Evolutionary conservation across 805 yeast species (phyloP), one percentile per base, ranked within the genome.

Genomic region (Komagataella ulmi): DNA sequence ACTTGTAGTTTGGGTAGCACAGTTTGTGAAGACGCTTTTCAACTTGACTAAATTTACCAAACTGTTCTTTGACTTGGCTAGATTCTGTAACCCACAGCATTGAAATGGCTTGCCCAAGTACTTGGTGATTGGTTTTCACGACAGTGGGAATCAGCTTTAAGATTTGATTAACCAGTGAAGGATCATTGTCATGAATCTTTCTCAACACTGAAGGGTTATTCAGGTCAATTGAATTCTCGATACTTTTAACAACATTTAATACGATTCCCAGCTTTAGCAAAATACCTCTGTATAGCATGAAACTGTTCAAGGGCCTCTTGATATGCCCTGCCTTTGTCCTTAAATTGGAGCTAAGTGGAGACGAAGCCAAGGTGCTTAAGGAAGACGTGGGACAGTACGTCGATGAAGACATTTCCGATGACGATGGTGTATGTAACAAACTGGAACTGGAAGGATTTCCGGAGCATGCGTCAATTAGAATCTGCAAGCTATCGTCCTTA

Each of bases 231-330:
- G 40, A 30, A 10, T 30, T 30, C 40, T 30, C 40, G 8, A 30
- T 30, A 4, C 40, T 30, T 10, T 45, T 36, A n/a, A 59, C 55
- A 44, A 59, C 53, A 14, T 63, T 61, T 47, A 63, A 59, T 4
- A 64, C 59, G 52, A 67, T 61, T 17, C 73, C 71, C 8, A 67
- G 67, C 54, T 70, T 72, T 17, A 73, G 68, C 66, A 72, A 70
- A 5, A 70, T 57, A 18, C 70, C 62, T 50, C 77, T 64, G 56
- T 74, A 74, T 7, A 74, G 62, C 78, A 74, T 73, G 55, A 71
- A 74, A 24, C 74, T 68, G 59, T 74, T 74, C 52, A 73, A 62
- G 0, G 78, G 78, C 46, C 79, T 65, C 55, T 73, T 74, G 48
- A 74, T 65, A 51, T 70, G 55, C 30, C 40, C 40, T 10, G 6